phyloP scores from a whole-genome alignment of 257 asterid species.

The Solanum raphanifolium region DNA sequence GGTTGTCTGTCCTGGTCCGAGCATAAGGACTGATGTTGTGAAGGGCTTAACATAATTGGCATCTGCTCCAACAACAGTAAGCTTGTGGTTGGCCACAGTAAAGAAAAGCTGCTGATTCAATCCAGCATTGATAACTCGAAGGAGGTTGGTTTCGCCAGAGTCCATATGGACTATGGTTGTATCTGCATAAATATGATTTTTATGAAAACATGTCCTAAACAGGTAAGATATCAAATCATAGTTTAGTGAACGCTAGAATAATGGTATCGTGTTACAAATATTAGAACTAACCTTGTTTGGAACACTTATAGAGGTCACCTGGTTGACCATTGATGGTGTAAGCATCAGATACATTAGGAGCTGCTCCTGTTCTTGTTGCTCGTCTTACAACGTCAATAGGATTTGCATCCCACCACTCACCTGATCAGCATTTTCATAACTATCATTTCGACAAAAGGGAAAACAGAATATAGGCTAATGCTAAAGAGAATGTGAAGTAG shows the following conservation, averaged over 20 bases:
- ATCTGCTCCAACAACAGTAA: slow-evolving; percentile 84
- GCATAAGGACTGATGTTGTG: slow-evolving; percentile 73
- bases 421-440: neutral
- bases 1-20: slow-evolving; percentile 96
- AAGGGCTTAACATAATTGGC: slow-evolving; percentile 74
- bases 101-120: slow-evolving; percentile 88
- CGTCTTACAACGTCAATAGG: slow-evolving; percentile 16
- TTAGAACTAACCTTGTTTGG: slow-evolving; percentile 38
- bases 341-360: slow-evolving; percentile 73
- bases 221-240: neutral
- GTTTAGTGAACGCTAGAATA: neutral
- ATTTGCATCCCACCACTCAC: neutral
- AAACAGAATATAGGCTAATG: neutral
- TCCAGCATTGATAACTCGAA: slow-evolving; percentile 63
- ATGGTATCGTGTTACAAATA: neutral
- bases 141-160: slow-evolving; percentile 61
- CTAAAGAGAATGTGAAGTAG: neutral
- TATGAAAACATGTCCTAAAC: neutral
- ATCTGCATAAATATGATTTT: slow-evolving; percentile 23
- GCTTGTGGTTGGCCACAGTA: slow-evolving; percentile 66
- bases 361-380: slow-evolving; percentile 69
- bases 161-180: slow-evolving; percentile 40
- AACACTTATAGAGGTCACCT: slow-evolving; percentile 34
- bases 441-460: neutral
- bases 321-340: neutral